These are phyloP conservation scores for Vanderwaltozyma verrucispora DNA, from an alignment of 805 yeast genomes.

Conservation along the genomic window DNA sequence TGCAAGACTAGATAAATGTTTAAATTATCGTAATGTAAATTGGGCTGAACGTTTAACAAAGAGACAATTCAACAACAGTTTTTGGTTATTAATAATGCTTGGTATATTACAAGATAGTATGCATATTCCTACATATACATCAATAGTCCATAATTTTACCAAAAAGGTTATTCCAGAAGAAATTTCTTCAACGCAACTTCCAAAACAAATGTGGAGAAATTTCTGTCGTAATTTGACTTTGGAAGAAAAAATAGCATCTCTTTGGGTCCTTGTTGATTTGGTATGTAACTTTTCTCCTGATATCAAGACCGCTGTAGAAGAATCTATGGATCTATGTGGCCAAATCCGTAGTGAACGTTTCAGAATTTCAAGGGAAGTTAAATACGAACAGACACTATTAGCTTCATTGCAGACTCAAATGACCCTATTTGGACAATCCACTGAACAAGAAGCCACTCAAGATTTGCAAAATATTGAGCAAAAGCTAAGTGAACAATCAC, in stretches of 20 bases:
- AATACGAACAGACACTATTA: constrained; percentile 12
- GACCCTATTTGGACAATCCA: not conserved
- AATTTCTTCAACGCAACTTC: constrained; percentile 19
- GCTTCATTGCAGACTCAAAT: constrained; percentile 3
- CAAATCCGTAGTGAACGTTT: constrained; percentile 28
- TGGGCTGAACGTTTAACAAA: constrained; percentile 76
- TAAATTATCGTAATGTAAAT: constrained; percentile 47
- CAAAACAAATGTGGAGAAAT: constrained; percentile 35
- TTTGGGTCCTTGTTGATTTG: constrained; percentile 56
- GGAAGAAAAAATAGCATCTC: constrained; percentile 42
- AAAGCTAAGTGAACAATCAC: constrained; percentile 19
- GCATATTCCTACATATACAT: constrained; percentile 21
- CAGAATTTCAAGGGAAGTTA: constrained; percentile 20
- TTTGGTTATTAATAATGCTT: constrained; percentile 70
- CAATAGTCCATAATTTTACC: constrained; percentile 40
- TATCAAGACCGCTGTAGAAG: constrained; percentile 24
- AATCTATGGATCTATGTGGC: constrained; percentile 25
- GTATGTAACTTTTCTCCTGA: constrained; percentile 29
- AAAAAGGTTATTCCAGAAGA: constrained; percentile 39
- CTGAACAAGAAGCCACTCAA: constrained; percentile 7
- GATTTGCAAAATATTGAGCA: not conserved
- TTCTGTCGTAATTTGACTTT: constrained; percentile 46
- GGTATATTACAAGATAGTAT: constrained; percentile 46
- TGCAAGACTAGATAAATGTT: constrained; percentile 25
- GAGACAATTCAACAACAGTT: constrained; percentile 71